Base-by-base conservation (phyloP, 2,329 filamentous ascomycete species). In the Diaporthe helianthi region DNA sequence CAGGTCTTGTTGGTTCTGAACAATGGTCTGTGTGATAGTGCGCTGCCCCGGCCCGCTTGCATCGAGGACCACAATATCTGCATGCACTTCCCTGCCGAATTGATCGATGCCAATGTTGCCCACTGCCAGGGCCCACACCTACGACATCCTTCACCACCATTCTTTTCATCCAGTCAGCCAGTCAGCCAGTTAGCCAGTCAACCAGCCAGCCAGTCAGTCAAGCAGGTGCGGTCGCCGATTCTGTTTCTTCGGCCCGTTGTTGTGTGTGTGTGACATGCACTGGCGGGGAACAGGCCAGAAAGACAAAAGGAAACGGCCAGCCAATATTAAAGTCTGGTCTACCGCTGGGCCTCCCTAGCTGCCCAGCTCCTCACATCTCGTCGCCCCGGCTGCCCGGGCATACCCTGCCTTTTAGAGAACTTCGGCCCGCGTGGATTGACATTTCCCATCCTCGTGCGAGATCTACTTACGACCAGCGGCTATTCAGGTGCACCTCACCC, bases 291-390 rank as follows among this genome's bases (percentile, higher is more conserved):
- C 76, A 67, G 74, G 75, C 76, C 77, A 76, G 76, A 75, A 72
- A 80, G 79, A n/a, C n/a, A n/a, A n/a, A n/a, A n/a, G n/a, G n/a
- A n/a, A 71, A 66, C 70, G 74, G 69, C 77, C 82, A 82, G 80
- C 85, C 85, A 87, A 87, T 87, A 86, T 86, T 80, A 81, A 80
- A 78, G 78, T 78, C 75, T 79, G 76, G 77, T 80, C 84, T 80
- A 75, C 82, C 82, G 83, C 83, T 82, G 78, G 73, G 75, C 74
- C 74, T 75, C 73, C 54, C 74, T 70, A 74, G 71, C 74, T 75
- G 73, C 54, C 74, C 69, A 74, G 71, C 68, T 69, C 69, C 73
- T 72, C 72, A 71, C 75, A 73, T 73, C 72, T 72, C 53, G 54
- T 51, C 65, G 38, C 61, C 52, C 47, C n/a, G n/a, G n/a, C n/a